Conservation (phyloP, 108 stramenopile genomes). For the Skeletonema costatum region DNA sequence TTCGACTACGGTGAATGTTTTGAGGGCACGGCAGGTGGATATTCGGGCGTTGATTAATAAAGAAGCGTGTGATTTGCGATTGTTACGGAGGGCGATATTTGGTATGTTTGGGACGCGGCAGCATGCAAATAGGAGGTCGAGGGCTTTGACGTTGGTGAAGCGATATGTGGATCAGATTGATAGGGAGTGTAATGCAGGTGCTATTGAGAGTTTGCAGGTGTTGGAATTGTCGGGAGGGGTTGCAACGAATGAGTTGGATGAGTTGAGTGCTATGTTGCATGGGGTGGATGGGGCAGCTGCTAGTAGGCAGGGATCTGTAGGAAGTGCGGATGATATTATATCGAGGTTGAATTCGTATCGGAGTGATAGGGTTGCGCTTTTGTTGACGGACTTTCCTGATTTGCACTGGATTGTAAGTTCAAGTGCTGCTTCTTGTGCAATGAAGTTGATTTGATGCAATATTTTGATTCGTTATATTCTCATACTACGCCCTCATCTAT, state of each 20-base stretch:
- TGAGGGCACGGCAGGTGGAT: constrained; percentile 36
- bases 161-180: constrained; percentile 28
- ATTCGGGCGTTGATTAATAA: constrained; percentile 40
- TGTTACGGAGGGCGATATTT: constrained; percentile 36
- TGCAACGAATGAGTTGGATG: constrained; percentile 40
- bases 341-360: constrained; percentile 28
- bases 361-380: constrained; percentile 27
- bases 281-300: constrained; percentile 49
- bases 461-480: too few species aligned
- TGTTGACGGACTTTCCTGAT: constrained; percentile 41
- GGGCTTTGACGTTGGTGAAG: constrained; percentile 21
- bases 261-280: constrained; percentile 30
- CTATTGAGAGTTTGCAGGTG: constrained; percentile 19
- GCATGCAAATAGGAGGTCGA: constrained; percentile 25
- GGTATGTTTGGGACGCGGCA: constrained; percentile 49
- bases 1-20: constrained; percentile 42
- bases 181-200: constrained; percentile 23
- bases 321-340: constrained; percentile 14
- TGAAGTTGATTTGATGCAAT: too few species aligned
- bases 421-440: too few species aligned
- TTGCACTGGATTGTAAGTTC: constrained; percentile 32
- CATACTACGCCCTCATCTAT: too few species aligned
- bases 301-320: constrained; percentile 25
- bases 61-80: constrained; percentile 41
- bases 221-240: constrained; percentile 32